Conservation (phyloP, 2,329 filamentous ascomycete species). For the Trichoderma guizhouense region DNA sequence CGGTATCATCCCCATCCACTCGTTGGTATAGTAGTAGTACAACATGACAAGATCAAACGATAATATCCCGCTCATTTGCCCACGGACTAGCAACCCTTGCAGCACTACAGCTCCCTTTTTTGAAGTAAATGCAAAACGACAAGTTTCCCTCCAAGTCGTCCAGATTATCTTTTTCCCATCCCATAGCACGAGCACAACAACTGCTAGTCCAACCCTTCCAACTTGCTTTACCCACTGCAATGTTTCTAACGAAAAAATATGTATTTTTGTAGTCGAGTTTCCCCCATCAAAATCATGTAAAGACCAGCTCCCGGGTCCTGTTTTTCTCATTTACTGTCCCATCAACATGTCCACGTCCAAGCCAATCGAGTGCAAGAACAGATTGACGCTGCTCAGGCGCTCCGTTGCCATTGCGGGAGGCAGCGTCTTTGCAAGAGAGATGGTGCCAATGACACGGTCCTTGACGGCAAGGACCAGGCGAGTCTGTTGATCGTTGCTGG, state of each 20-base stretch:
- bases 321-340: conserved; percentile 28
- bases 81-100: conserved; percentile 4
- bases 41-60: conserved; percentile 4
- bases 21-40: conserved; percentile 11
- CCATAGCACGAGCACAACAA: not conserved
- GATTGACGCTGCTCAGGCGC: conserved; percentile 85
- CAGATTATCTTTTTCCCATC: not conserved
- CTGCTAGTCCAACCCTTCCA: conserved; percentile 10
- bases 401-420: conserved; percentile 81
- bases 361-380: conserved; percentile 99
- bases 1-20: not conserved
- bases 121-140: not conserved
- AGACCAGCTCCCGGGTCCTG: not conserved
- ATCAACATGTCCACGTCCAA: conserved; percentile 81
- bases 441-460: conserved; percentile 95
- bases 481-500: conserved; percentile 91
- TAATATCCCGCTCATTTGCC: conserved; percentile 13
- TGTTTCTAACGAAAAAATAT: not conserved
- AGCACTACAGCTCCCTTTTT: not conserved
- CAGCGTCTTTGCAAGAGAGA: conserved; percentile 81
- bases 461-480: conserved; percentile 92
- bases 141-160: conserved; percentile 2
- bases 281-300: not conserved
- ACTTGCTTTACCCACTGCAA: not conserved
- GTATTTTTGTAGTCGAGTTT: not conserved